These are phyloP conservation scores for Ilex asprella DNA, from an alignment of 257 asterid species.

Conservation along the genomic window DNA sequence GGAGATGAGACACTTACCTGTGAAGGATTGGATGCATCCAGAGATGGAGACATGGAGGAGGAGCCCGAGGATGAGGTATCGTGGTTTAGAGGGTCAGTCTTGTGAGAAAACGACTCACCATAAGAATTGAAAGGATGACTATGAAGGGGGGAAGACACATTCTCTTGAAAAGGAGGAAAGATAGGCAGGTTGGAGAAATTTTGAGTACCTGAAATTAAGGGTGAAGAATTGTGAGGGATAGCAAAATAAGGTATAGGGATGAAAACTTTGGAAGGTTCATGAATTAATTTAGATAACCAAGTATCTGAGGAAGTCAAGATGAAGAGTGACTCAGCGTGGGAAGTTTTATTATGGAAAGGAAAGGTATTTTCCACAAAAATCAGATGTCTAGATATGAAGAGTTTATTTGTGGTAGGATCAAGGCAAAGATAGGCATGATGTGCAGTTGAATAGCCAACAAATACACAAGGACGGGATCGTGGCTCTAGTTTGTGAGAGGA, in stretches of 20 bases:
- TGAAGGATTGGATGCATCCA: neutral
- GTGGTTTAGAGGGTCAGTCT: neutral
- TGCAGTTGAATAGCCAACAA: neutral
- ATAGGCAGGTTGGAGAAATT: neutral
- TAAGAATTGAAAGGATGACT: neutral
- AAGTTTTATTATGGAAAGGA: neutral
- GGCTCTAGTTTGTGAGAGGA: neutral
- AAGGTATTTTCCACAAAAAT: neutral
- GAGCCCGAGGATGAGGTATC: neutral
- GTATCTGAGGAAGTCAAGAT: neutral
- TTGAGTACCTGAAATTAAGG: neutral
- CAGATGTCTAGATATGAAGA: neutral
- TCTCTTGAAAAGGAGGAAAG: neutral
- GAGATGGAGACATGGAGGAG: neutral
- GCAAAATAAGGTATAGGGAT: neutral
- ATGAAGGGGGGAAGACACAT: neutral
- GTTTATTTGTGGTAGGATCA: neutral
- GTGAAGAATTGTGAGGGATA: neutral
- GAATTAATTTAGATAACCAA: neutral
- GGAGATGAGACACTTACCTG: neutral
- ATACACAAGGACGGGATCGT: neutral
- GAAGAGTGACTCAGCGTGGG: neutral
- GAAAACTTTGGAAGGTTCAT: neutral
- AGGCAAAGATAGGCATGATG: neutral
- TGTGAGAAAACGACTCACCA: neutral